These are phyloP conservation scores for Fraxinus sp. DNA, from an alignment of 305 asterid species.

Conservation along the genomic window DNA sequence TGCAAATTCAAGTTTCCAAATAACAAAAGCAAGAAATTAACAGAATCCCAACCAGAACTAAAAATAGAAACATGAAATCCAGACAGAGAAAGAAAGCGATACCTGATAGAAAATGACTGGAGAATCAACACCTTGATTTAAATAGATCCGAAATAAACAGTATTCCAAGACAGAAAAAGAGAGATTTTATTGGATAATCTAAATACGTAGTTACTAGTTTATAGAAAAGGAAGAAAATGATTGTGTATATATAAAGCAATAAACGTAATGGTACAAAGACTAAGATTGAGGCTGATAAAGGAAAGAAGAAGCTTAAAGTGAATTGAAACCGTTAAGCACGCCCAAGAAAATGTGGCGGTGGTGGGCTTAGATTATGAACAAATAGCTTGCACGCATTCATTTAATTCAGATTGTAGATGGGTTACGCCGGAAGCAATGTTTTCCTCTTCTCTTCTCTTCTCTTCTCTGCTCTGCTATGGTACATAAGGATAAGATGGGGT, in stretches of 20 bases:
- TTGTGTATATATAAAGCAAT: neutral
- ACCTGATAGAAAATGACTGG: conserved; percentile 22
- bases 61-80: conserved; percentile 12
- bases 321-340: conserved; percentile 42
- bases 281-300: conserved; percentile 36
- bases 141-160: neutral
- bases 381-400: conserved; percentile 84
- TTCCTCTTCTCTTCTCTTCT: conserved; percentile 8
- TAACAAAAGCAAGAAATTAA: conserved; percentile 1
- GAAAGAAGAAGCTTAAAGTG: conserved; percentile 61
- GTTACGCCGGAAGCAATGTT: conserved; percentile 75
- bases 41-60: conserved; percentile 17
- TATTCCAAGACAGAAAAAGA: neutral
- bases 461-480: neutral
- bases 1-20: neutral
- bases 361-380: conserved; percentile 24
- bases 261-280: conserved; percentile 29
- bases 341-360: conserved; percentile 25
- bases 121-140: conserved; percentile 20
- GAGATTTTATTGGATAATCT: conserved; percentile 11
- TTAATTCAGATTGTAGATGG: conserved; percentile 39
- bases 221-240: conserved; percentile 18
- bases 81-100: conserved; percentile 13
- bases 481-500: neutral
- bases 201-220: conserved; percentile 6